Base-by-base conservation (phyloP, 2,329 filamentous ascomycete genomes). In the Trichoderma koningii region DNA sequence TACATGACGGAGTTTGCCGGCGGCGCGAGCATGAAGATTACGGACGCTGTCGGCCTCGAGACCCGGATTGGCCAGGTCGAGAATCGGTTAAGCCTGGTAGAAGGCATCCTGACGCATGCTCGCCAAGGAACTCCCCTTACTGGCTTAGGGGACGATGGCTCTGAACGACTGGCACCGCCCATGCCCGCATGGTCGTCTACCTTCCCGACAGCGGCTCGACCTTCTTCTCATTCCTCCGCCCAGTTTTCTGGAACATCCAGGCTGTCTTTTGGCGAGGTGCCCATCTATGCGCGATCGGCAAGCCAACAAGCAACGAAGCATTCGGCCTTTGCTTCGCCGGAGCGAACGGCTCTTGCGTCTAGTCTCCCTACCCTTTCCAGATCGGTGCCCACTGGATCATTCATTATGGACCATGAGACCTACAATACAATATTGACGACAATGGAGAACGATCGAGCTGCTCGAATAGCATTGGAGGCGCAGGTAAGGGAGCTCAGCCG, bases 11-110 rank as follows among this genome's bases (percentile, higher is more conserved):
- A 80, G 68, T 78, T 82, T 75, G 77, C 79, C 0, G 81, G 79
- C 0, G 81, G 79, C 28, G 84, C 85, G 0, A 81, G 79, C 30
- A 84, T 85, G 83, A 86, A 83, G 70, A 86, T 86, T 66, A 86
- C 84, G 1, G 79, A 85, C 68, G 82, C 81, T 17, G 81, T 80
- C 12, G 82, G 78, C 68, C 71, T 87, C 10, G 85, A 87, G 69
- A 80, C 80, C 10, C 80, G 85, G 14, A 78, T 88, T 19, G 76
- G 76, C 9, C 74, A 74, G 15, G 75, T 88, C 10, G 86, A 88
- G 70, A 74, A 76, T 5, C 80, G 81, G 5, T 80, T 87, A 70
- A 75, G 79, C 21, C 82, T 80, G 48, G 74, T 88, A 67, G 85
- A 88, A 73, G 79, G 78, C 26, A 77, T 84, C 5, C 79, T 86